phyloP scores from a whole-genome alignment of 2,329 filamentous ascomycete species.

The Biscogniauxia sp. region DNA sequence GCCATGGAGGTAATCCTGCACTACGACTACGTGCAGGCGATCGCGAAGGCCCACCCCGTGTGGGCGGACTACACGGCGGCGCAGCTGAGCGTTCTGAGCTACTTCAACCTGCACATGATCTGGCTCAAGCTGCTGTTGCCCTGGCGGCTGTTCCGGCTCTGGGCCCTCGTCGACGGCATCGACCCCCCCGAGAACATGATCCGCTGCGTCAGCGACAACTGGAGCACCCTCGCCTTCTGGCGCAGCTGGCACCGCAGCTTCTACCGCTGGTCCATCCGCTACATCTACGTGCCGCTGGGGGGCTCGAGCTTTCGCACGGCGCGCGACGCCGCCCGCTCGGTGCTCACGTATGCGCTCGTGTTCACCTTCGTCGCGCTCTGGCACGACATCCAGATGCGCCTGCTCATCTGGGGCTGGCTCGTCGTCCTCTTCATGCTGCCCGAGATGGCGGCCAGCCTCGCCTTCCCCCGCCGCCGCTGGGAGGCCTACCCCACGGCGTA shows the following conservation, averaged over 20 bases:
- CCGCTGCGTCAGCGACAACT: constrained; percentile 93
- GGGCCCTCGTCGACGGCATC: constrained; percentile 84
- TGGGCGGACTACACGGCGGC: constrained; percentile 84
- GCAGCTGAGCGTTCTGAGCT: constrained; percentile 86
- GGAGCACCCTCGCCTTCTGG: constrained; percentile 89
- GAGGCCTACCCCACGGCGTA: constrained; percentile 68
- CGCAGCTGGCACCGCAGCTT: constrained; percentile 92
- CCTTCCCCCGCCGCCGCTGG: constrained; percentile 76
- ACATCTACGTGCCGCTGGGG: constrained; percentile 90
- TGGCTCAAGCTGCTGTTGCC: constrained; percentile 97
- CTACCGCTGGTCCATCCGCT: constrained; percentile 92
- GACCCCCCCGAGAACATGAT: constrained; percentile 99
- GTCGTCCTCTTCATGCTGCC: constrained; percentile 92
- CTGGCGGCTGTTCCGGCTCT: constrained; percentile 98
- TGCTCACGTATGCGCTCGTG: constrained; percentile 76
- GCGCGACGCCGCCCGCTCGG: constrained; percentile 51
- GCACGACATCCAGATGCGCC: constrained; percentile 91
- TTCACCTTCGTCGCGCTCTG: constrained; percentile 98
- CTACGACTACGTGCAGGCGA: constrained; percentile 90
- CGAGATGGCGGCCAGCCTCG: constrained; percentile 67
- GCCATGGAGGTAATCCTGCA: constrained; percentile 91
- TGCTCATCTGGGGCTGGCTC: constrained; percentile 96
- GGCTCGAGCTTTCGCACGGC: constrained; percentile 56
- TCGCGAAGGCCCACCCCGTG: constrained; percentile 73
- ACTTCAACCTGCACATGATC: constrained; percentile 94